These are phyloP conservation scores for Lentinula boryana DNA, from an alignment of 768 basidiomycete genomes.

Conservation along the genomic window DNA sequence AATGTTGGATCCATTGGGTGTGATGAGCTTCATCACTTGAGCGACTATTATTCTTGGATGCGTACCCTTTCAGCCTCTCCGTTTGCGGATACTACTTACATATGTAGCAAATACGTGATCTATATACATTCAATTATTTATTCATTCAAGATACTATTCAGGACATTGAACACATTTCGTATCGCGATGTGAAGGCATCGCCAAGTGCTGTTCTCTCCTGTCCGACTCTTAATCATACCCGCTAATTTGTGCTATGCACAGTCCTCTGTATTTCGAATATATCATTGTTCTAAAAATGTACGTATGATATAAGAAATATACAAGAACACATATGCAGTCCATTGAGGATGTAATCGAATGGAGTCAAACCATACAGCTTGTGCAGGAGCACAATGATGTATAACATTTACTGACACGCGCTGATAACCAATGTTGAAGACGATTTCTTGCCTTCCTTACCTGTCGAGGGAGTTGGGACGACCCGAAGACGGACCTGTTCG, in stretches of 20 bases:
- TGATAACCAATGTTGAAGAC: background rate
- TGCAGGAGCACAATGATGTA: background rate
- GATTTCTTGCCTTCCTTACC: background rate
- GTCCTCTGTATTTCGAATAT: no score
- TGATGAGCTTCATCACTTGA: background rate
- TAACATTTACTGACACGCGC: background rate
- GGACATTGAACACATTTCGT: no score
- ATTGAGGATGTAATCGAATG: background rate
- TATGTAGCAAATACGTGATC: background rate
- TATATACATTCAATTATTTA: background rate
- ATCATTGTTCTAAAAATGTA: background rate
- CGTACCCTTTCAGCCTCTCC: background rate
- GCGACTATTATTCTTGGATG: background rate
- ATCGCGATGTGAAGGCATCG: no score
- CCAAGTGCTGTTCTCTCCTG: no score
- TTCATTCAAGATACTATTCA: background rate
- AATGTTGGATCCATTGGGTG: background rate
- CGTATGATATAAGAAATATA: background rate
- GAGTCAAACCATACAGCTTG: no score
- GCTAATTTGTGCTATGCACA: no score
- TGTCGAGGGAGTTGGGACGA: background rate
- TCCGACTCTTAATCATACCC: no score
- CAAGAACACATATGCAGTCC: background rate
- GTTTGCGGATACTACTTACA: background rate
- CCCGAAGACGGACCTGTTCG: background rate